Base-by-base conservation (phyloP, 176 grass and related monocot species). In the Elymus sibiricus region DNA sequence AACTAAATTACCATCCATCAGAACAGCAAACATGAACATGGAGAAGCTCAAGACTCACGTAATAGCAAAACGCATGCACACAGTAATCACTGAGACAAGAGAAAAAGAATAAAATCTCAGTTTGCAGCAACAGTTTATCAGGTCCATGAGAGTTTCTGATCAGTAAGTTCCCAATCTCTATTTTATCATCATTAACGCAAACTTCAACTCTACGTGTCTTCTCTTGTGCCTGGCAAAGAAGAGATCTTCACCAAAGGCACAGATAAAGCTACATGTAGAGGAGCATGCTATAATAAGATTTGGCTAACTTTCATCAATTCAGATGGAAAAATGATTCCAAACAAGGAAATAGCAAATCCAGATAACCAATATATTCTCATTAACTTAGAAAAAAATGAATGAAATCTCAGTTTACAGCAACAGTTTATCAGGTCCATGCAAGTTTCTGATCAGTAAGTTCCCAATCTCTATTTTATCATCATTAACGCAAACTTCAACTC, bases 391-490 rank as follows among this genome's bases (percentile, higher is more conserved):
- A 22, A 70, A 6, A 38, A 70, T 24, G 34, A 70, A 40, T 70
- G 38, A 44, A 46, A 67, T 69, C 32, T 5, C 65, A 37, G 35
- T 44, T 27, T 74, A 46, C 26, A 14, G 70, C 11, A 73, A 44
- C 12, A 44, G n/a, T 44, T 73, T 44, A 44, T 73, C 12, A 47
- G 39, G 22, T 74, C n/a, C 40, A 47, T 28, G 24, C 13, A 5
- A 69, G 32, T 21, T 74, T 47, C 42, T 44, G 4, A 15, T 74
- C 71, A 74, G 71, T 15, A 74, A 74, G 71, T 74, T 49, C 44
- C 71, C 42, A 9, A 74, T 74, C 71, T 47, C 71, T 28, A 74
- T 74, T 74, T 74, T 74, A 74, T 74, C 71, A 49, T 74, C 71
- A 47, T 28, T 74, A 47, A 74, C 4, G 25, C 25, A 74, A 74